These are phyloP conservation scores for Bretschneidera sinensis DNA, from an alignment of 345 rosid species.

Conservation along the genomic window DNA sequence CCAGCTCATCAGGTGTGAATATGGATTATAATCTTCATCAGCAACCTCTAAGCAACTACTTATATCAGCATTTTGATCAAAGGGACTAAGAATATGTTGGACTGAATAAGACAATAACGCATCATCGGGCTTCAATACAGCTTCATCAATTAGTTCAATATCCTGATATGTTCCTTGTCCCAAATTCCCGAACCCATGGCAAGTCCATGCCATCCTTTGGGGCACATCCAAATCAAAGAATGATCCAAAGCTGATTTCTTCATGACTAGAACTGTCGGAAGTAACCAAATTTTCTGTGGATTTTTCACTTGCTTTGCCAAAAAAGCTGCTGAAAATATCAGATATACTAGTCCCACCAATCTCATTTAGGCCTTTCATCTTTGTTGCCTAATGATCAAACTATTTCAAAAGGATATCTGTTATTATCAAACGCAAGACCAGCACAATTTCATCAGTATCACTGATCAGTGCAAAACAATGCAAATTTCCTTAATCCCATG, in stretches of 20 bases:
- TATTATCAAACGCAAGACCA: not conserved
- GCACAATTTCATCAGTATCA: not conserved
- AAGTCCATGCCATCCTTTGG: conserved; percentile 8
- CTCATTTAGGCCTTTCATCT: conserved; percentile 15
- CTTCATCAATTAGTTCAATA: conserved; percentile 2
- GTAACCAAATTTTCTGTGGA: conserved; percentile 8
- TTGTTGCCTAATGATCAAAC: conserved; percentile 7
- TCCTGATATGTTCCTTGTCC: conserved; percentile 14
- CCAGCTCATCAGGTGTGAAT: conserved; percentile 8
- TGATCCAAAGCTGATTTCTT: conserved; percentile 14
- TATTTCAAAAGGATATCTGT: conserved; percentile 4
- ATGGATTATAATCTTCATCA: conserved; percentile 15
- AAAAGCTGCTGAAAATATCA: conserved; percentile 7
- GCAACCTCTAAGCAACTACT: conserved; percentile 3
- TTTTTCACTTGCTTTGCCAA: not conserved
- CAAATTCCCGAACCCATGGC: not conserved
- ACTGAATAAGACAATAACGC: conserved; percentile 12
- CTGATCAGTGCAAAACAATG: too few relatives aligned
- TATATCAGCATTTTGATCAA: conserved; percentile 7
- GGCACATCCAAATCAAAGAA: conserved; percentile 14
- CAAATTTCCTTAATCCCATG: too few relatives aligned
- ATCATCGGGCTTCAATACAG: conserved; percentile 5
- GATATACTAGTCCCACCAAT: conserved; percentile 13
- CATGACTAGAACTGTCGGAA: conserved; percentile 8
- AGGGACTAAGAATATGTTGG: conserved; percentile 4